phyloP scores from a whole-genome alignment of 2,329 filamentous ascomycete species.

The Diaporthe australafricana region DNA sequence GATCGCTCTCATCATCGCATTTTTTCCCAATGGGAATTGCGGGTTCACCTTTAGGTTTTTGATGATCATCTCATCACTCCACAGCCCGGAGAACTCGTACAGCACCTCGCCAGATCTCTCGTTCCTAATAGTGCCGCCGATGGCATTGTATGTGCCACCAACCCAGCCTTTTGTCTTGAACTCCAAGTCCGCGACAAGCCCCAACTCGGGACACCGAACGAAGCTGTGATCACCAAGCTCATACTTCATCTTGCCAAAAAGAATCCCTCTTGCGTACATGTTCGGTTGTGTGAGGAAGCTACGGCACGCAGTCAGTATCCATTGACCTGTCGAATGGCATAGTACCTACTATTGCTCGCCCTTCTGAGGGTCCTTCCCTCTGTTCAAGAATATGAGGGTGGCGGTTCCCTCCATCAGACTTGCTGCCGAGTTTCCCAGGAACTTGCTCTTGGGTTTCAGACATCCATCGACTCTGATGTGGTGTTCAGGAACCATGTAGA shows the following conservation, averaged over 20 bases:
- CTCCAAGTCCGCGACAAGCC: conserved; percentile 89
- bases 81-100: conserved; percentile 92
- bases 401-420: conserved; percentile 99
- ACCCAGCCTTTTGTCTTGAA: conserved; percentile 99
- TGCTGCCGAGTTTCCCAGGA: conserved; percentile 95
- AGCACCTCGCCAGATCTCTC: conserved; percentile 86
- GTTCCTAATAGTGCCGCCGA: conserved; percentile 90
- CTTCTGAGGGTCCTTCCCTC: conserved; percentile 71
- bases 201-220: conserved; percentile 88
- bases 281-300: conserved; percentile 96
- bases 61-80: conserved; percentile 95
- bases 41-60: conserved; percentile 79
- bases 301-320: conserved; percentile 38
- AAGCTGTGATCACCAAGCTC: conserved; percentile 97
- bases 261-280: conserved; percentile 97
- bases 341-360: conserved; percentile 84
- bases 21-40: neutral
- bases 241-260: conserved; percentile 99
- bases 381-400: conserved; percentile 84
- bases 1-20: neutral
- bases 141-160: conserved; percentile 94
- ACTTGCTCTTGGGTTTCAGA: conserved; percentile 93
- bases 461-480: conserved; percentile 96
- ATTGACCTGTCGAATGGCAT: conserved; percentile 38
- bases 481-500: conserved; percentile 96